A percentile compares a stretch with the other conserved stretches of the same genome.
Evolutionary conservation across 768 basidiomycete species (phyloP).

Genomic region (Lactarius vividus): DNA sequence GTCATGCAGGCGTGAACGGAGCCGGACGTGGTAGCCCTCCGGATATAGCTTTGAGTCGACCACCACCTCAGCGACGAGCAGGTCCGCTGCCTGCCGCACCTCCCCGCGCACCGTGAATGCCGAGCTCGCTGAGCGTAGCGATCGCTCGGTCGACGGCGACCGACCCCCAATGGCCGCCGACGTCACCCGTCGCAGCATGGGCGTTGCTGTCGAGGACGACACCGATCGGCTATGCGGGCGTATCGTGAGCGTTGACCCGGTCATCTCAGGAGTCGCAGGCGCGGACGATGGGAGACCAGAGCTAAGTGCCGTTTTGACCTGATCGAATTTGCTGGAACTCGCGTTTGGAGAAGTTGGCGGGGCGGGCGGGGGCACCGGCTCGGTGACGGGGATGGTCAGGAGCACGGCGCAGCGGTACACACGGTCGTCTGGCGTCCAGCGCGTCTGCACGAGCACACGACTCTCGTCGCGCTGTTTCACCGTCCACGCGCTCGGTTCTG

Average conservation of each 20-base stretch:
- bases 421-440: conserved; percentile 49
- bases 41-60: conserved; percentile 81
- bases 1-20: conserved; percentile 46
- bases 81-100: conserved; percentile 58
- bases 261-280: conserved; percentile 5
- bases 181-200: conserved; percentile 19
- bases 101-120: conserved; percentile 64
- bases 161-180: conserved; percentile 30
- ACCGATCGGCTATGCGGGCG: conserved; percentile 26
- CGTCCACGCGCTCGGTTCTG: conserved; percentile 50
- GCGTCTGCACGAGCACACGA: conserved; percentile 54
- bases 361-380: conserved; percentile 21
- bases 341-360: conserved; percentile 19
- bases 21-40: conserved; percentile 60
- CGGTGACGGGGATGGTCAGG: conserved; percentile 35
- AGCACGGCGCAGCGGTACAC: conserved; percentile 52
- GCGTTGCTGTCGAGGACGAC: conserved; percentile 19
- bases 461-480: conserved; percentile 57
- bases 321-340: conserved; percentile 10
- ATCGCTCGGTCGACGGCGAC: conserved; percentile 37
- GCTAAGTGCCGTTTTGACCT: conserved; percentile 1
- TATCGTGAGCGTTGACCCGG: conserved; percentile 3
- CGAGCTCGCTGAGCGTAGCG: conserved; percentile 42
- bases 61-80: conserved; percentile 75
- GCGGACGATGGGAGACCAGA: neutral